Evolutionary conservation across 2,329 filamentous ascomycete species (phyloP).

Genomic region (Colletotrichum sp.): DNA sequence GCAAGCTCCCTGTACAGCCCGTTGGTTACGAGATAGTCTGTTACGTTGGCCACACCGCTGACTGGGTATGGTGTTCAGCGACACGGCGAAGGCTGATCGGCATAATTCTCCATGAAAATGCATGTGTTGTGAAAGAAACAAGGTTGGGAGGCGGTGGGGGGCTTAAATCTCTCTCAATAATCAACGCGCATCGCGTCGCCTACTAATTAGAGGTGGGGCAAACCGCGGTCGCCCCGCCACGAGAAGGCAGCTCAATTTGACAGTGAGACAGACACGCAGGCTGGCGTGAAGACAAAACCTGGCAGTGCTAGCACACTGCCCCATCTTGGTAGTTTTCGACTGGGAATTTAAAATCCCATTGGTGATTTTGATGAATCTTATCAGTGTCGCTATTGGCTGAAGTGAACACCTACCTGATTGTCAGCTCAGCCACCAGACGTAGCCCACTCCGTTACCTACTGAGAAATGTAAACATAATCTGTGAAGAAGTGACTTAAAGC

Average conservation of each 20-base stretch:
- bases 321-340: neutral
- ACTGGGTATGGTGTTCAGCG: neutral
- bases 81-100: rapidly evolving
- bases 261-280: neutral
- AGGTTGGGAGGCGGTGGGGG: rapidly evolving
- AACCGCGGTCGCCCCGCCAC: rapidly evolving
- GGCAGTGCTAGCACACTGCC: neutral
- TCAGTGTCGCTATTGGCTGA: neutral
- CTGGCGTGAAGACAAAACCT: neutral
- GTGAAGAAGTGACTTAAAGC: neutral
- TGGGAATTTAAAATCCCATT: neutral
- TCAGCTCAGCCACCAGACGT: neutral
- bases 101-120: rapidly evolving
- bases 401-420: neutral
- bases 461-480: neutral
- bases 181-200: neutral
- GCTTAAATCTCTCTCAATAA: rapidly evolving
- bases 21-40: neutral
- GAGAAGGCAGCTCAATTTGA: neutral
- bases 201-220: neutral
- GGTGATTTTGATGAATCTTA: neutral
- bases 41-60: neutral
- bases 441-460: neutral
- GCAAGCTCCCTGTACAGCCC: neutral
- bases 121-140: rapidly evolving